Base-by-base conservation (phyloP, 495 filamentous ascomycete species). In the Chlorociboria aeruginascens region DNA sequence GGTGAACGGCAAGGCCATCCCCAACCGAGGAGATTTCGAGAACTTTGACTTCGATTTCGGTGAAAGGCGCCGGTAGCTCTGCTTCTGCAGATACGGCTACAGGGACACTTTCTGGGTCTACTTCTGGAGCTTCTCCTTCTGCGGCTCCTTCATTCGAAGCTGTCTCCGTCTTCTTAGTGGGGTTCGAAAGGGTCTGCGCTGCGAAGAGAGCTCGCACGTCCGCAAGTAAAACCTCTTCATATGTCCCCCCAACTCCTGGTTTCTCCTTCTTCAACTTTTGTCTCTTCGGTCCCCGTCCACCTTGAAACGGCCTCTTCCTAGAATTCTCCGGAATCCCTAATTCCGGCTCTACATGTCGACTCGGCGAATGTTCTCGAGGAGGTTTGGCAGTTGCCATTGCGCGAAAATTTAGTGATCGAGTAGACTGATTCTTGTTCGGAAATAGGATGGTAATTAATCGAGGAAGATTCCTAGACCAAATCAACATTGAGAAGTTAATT, bases 11-110 rank as follows among this genome's bases (percentile, higher is more conserved):
- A 29, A 97, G 69, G 1, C 85, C 90, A 58, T 95, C 90, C 6
- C 90, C 92, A 2, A 82, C 92, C n/a, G 88, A 95, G 0, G 89
- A 87, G 17, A 96, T 67, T 48, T 83, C 71, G 6, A 77, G 57
- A 42, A 97, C 74, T 4, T 77, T 75, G 34, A 96, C 75, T 44
- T 93, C 83, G 39, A 95, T 77, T 56, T 90, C 86, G 3, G 78
- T 73, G 46, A 82, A 85, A 14, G 63, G 67, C 56, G 81, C 77
- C 3, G 88, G 87, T 3, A 89, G 69, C 38, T 25, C n/a, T 14
- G 45, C 51, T 25, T 40, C 45, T 29, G 38, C 32, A 8, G 28
- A 28, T 16, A 28, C 25, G 7, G 33, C 45, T 13, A 49, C 45
- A 40, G 16, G 38, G 8, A 33, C 43, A 28, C 33, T 33, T 35